Conservation (phyloP, 352 stramenopile species). For the Phytophthora fragariae region DNA sequence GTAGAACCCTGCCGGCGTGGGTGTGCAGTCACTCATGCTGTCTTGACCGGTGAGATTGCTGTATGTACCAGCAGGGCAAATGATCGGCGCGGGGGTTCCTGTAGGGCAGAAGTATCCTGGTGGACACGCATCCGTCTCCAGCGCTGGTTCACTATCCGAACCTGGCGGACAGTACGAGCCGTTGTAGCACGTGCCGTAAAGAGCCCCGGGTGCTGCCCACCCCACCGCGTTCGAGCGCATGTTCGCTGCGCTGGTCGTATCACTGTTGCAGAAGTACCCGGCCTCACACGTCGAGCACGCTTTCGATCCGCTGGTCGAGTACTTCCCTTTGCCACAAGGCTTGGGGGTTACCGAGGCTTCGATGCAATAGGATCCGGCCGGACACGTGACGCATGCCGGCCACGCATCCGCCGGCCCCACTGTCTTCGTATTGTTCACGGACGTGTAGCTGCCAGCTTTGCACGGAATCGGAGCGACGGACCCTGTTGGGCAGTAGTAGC, state of each 20-base stretch:
- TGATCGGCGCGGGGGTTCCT: conserved; percentile 65
- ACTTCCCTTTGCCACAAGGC: conserved; percentile 78
- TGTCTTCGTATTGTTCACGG: conserved; percentile 73
- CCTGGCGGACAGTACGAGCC: conserved; percentile 85
- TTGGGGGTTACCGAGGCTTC: conserved; percentile 63
- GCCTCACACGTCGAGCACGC: conserved; percentile 66
- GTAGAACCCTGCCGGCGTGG: conserved; percentile 74
- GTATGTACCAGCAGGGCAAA: conserved; percentile 88
- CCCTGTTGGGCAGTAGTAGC: conserved; percentile 75
- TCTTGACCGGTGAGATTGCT: conserved; percentile 87
- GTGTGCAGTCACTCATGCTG: conserved; percentile 72
- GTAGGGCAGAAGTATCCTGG: conserved; percentile 83
- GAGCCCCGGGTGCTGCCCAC: conserved; percentile 63
- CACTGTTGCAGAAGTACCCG: conserved; percentile 83
- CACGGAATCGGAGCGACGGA: conserved; percentile 71
- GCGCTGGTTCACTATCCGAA: conserved; percentile 71
- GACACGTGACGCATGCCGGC: conserved; percentile 77
- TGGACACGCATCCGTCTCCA: conserved; percentile 81
- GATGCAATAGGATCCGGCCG: conserved; percentile 85
- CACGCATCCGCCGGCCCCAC: conserved; percentile 65
- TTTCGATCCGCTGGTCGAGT: conserved; percentile 62
- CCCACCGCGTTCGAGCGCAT: conserved; percentile 66
- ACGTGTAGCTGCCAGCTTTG: conserved; percentile 79
- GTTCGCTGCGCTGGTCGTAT: conserved; percentile 66
- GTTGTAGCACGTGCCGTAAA: conserved; percentile 88